Percentiles rank a stretch among this genome's conserved stretches.
These are phyloP conservation scores for Flagelloscypha sp. DNA, from an alignment of 768 basidiomycete species.

Conservation along the genomic window DNA sequence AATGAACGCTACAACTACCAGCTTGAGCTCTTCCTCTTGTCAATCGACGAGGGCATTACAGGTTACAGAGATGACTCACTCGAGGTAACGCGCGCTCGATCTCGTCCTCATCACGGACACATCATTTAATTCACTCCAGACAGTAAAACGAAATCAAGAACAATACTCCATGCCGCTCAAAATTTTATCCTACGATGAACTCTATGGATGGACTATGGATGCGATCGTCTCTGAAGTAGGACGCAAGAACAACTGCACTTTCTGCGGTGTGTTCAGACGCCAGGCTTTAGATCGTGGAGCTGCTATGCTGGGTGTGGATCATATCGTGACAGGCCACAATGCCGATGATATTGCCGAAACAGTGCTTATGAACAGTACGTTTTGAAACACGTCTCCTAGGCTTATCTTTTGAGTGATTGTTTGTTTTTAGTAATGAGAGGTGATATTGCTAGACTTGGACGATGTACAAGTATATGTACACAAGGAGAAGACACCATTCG, in stretches of 20 bases:
- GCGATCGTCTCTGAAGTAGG: constrained; percentile 90
- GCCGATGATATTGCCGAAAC: constrained; percentile 99
- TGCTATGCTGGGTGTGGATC: constrained; percentile 79
- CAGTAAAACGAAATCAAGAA: constrained; percentile 92
- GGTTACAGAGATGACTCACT: constrained; percentile 97
- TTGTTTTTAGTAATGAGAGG: constrained; percentile 80
- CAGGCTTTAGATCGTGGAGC: constrained; percentile 97
- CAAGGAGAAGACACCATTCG: constrained; percentile 95
- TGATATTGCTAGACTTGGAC: constrained; percentile 87
- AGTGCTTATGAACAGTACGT: constrained; percentile 95
- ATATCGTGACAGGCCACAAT: constrained; percentile 98
- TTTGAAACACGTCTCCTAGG: neutral
- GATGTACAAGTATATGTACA: constrained; percentile 93
- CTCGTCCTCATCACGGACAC: constrained; percentile 1
- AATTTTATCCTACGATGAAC: constrained; percentile 90
- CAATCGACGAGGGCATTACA: constrained; percentile 98
- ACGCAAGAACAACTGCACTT: constrained; percentile 97
- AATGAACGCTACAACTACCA: constrained; percentile 94
- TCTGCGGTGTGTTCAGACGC: constrained; percentile 95
- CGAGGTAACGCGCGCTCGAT: constrained; percentile 44
- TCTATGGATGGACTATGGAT: constrained; percentile 99
- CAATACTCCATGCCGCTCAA: constrained; percentile 95
- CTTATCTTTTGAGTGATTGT: constrained; percentile 3
- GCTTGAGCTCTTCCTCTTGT: constrained; percentile 83
- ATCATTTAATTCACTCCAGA: constrained; percentile 39